A percentile compares a stretch with the other conserved stretches of the same genome.
Evolutionary conservation across 108 stramenopile genomes (phyloP).

Genomic region (Skeletonema grethae): DNA sequence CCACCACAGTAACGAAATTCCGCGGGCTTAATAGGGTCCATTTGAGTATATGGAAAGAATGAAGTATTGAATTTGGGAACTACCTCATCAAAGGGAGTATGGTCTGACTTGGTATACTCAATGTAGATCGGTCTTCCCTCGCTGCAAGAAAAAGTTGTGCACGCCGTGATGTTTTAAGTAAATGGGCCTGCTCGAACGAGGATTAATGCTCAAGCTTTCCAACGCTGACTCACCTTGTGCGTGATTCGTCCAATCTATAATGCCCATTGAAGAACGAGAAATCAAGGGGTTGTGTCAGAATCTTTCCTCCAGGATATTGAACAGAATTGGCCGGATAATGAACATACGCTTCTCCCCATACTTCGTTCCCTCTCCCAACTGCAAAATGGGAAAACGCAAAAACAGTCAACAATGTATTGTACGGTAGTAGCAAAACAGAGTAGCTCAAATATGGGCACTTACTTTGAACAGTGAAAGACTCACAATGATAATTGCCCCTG

Average conservation of each 20-base stretch:
- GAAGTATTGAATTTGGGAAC: not conserved
- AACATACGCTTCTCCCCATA: not conserved
- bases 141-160: too few relatives aligned
- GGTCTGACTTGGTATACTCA: slow-evolving; percentile 7
- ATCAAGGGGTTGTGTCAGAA: not conserved
- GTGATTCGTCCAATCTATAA: not conserved
- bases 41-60: not conserved
- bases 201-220: too few relatives aligned
- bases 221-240: not conserved
- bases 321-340: not conserved
- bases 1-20: slow-evolving; percentile 6
- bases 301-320: not conserved
- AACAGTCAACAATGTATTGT: too few relatives aligned
- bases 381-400: not conserved
- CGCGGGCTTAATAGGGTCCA: not conserved
- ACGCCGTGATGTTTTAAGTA: too few relatives aligned
- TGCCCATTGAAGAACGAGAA: not conserved
- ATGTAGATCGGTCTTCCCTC: slow-evolving; percentile 6
- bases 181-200: too few relatives aligned
- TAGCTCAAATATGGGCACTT: too few relatives aligned
- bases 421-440: too few relatives aligned
- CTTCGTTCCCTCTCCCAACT: not conserved
- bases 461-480: not conserved
- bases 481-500: slow-evolving; percentile 8
- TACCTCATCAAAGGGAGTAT: not conserved